Base-by-base conservation (phyloP, 2,329 filamentous ascomycete genomes). In the Mycogone perniciosa region DNA sequence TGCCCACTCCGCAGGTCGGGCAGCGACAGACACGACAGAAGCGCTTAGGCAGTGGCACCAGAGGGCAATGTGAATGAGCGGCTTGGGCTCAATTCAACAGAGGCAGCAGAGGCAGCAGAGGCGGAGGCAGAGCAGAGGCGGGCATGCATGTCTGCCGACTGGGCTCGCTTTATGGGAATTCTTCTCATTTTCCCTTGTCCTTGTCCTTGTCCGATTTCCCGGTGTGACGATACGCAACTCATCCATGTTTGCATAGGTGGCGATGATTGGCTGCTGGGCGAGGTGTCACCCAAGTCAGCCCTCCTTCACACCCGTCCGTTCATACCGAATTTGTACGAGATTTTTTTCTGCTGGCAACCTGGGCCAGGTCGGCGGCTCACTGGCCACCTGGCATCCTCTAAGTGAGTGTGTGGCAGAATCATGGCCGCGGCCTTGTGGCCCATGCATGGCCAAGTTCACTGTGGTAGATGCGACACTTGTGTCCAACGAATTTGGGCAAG, bases 401-500 rank as follows among this genome's bases (percentile, higher is more conserved):
- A 7, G 7, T 35, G 33, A 7, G 7, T 35, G 33, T 35, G 33
- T 35, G 33, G 33, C 33, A 35, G 11, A 11, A 11, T 11, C 33
- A 35, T 11, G 11, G 33, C 33, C 33, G 33, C 33, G 33, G 11
- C 33, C 33, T 35, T 35, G 33, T 35, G 33, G 11, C 33, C 33
- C 7, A 11, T 11, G 7, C 33, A 35, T 35, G 33, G 7, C 11
- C 7, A 7, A 35, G 7, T 11, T 35, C 7, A 35, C 11, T 8
- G 7, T 35, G 33, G 33, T 2, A 35, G 7, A 20, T 20, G 11
- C 33, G 33, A 8, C 11, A 11, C 11, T 47, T 6, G 10, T 31
- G 35, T 7, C 48, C 48, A 50, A 50, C 48, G 48, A 31, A 44
- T 43, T 20, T 20, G 9, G 40, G 34, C 48, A 31, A 44, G 48